phyloP scores from a whole-genome alignment of 108 stramenopile genomes.

The Parmales sp. region DNA sequence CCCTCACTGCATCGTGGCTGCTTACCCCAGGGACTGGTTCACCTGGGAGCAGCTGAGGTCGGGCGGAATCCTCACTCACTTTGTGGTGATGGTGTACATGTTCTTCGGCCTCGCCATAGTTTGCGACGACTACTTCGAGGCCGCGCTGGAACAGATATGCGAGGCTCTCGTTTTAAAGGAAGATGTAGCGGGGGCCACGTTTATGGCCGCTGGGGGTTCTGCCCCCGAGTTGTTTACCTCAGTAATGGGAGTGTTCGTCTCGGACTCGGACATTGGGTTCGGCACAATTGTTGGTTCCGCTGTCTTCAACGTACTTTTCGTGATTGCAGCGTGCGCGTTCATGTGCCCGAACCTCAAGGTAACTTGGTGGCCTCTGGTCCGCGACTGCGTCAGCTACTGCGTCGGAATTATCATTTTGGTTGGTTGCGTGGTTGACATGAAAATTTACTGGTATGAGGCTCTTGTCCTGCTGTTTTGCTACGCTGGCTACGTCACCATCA shows the following conservation, averaged over 20 bases:
- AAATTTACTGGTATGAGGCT: slow-evolving; percentile 20
- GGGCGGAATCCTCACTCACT: slow-evolving; percentile 5
- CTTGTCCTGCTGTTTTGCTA: slow-evolving; percentile 16
- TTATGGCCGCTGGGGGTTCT: slow-evolving; percentile 29
- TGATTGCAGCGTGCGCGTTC: slow-evolving; percentile 26
- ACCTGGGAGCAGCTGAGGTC: not conserved
- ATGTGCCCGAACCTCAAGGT: slow-evolving; percentile 8
- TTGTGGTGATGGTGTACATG: slow-evolving; percentile 26
- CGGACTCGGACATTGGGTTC: slow-evolving; percentile 19
- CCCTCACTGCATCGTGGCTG: not conserved
- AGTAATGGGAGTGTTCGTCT: slow-evolving; percentile 20
- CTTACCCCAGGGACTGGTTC: not conserved
- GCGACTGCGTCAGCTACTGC: slow-evolving; percentile 23
- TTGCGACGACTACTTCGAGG: slow-evolving; percentile 37
- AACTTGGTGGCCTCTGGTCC: slow-evolving; percentile 31
- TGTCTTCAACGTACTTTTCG: slow-evolving; percentile 33
- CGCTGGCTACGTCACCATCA: slow-evolving; percentile 22
- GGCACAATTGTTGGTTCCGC: slow-evolving; percentile 32
- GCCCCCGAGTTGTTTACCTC: slow-evolving; percentile 32
- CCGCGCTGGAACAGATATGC: slow-evolving; percentile 19
- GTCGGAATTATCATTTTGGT: slow-evolving; percentile 12
- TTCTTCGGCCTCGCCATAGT: slow-evolving; percentile 40
- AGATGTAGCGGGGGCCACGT: slow-evolving; percentile 44
- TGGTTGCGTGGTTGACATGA: slow-evolving; percentile 1
- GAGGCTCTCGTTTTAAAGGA: slow-evolving; percentile 13